These are phyloP conservation scores for Coccomyxa sp. DNA, from an alignment of 139 green algal species.

Conservation along the genomic window DNA sequence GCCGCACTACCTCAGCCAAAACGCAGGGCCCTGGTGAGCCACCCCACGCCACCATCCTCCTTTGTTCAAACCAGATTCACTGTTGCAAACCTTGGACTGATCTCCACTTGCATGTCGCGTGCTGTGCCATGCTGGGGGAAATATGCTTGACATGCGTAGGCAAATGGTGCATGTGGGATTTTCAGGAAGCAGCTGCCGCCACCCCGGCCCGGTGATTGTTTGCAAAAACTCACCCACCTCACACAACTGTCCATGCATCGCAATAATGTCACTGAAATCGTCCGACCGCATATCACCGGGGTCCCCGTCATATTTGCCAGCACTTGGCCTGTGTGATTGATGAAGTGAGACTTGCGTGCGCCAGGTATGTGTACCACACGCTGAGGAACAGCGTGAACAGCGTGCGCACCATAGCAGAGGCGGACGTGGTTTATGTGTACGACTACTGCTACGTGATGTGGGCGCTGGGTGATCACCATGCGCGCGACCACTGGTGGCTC, in stretches of 20 bases:
- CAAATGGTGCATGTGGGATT: no score
- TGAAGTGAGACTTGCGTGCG: neutral
- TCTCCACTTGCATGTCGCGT: neutral
- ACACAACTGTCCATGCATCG: no score
- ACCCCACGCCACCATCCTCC: neutral
- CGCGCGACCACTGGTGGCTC: neutral
- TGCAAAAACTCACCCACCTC: no score
- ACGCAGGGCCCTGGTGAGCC: neutral
- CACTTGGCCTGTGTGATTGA: no score
- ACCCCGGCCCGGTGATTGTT: no score
- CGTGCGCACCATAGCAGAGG: neutral
- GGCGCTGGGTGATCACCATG: neutral
- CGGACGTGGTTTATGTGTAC: neutral
- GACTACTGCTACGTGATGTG: constrained; percentile 1
- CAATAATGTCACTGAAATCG: no score
- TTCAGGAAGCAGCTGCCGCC: no score
- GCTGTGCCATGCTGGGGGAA: neutral
- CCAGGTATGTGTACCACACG: constrained; percentile 3
- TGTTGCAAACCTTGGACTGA: neutral
- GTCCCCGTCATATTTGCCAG: no score
- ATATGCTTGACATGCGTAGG: no score
- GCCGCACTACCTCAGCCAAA: constrained; percentile 2
- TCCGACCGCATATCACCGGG: no score
- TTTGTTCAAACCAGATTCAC: neutral
- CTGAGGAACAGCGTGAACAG: neutral